Evolutionary conservation across 2,329 filamentous ascomycete species (phyloP), one percentile per base, ranked within the genome.

Genomic region (Colletotrichum nymphaeae): DNA sequence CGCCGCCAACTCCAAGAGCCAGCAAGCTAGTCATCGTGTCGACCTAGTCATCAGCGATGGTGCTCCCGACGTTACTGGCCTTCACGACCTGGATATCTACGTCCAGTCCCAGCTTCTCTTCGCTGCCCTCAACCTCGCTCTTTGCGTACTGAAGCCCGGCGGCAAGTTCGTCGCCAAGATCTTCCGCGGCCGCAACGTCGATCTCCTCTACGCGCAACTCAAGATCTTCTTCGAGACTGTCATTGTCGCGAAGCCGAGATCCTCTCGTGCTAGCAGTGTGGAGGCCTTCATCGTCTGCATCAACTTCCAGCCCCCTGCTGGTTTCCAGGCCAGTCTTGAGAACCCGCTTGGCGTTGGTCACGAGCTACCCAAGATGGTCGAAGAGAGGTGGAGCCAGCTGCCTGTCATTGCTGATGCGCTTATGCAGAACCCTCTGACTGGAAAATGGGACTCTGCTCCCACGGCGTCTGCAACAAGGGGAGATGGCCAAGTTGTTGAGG

Each of bases 91-190:
- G 46, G 97, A 99, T 83, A 98, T 98, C 77, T 99, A 99, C 83
- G 94, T 99, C 22, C 97, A 99, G 84, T 95, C 94, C 9, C 97
- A 98, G 83, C 89, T 99, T 9, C 92, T 99, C 63, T 98, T 97
- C 83, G 95, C 96, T 0, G 97, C 97, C 0, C 89, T 99, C 24
- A 98, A 98, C 81, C 90, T 99, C 3, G 95, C 97, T 0, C 90
- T 98, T 14, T 97, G 96, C 80, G 95, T 99, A 14, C 89, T 99
- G 26, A 93, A 94, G 73, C 95, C 95, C 0, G 97, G 97, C 56
- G 97, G 97, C 75, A 97, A 95, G 79, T 99, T 99, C 78, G 96
- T 99, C 8, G 97, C 97, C 73, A 99, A 99, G 86, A 98, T 99
- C 74, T 99, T 99, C 85, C 88, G 97, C 19, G 95, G 94, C 19